Evolutionary conservation across 169 alveolate genomes (phyloP), one percentile per base, ranked within the genome.

Genomic region (Cytauxzoon felis): DNA sequence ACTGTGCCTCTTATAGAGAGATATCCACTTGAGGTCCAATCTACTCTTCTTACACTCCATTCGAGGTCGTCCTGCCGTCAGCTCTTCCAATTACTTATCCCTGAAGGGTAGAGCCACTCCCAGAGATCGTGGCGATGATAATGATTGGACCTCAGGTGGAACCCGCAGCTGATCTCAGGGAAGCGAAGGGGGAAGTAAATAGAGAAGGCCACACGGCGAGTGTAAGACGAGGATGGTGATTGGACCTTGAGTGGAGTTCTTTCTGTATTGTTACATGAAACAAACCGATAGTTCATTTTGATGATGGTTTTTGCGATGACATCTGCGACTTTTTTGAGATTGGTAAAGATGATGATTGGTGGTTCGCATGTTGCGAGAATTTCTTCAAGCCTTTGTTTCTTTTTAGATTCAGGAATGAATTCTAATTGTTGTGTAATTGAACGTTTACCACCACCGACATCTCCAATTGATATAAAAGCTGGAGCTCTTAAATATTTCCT

Each of bases 271-370:
- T n/a, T 9, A 2, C 8, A 23, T 2, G 3, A 3, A 9, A 33
- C 73, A 5, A 34, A 80, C 90, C 90, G 73, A 69, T 63, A 87
- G 33, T 91, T 89, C 67, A 85, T 65, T 70, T 90, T 90, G 19
- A 73, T 67, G 3, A 95, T 72, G 21, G 81, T 80, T 59, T 87
- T 86, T 5, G 91, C 88, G 32, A 96, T 71, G 26, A 83, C 88
- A 52, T 96, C 99, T 9, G 96, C 96, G 29, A 90, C 95, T 62
- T 88, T 91, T 81, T 94, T 96, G 43, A 92, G 92, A 61, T 95
- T 95, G 18, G 93, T 97, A 82, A 96, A 96, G 6, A 95, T 91
- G 56, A 95, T 91, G n/a, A 94, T 92, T 11, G 98, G 99, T 6
- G 97, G 94, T 69, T 89, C 92, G 24, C 87, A 73, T 8, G 42